Evolutionary conservation across 805 yeast genomes (phyloP).

Genomic region (Yarrowia alimentaria): DNA sequence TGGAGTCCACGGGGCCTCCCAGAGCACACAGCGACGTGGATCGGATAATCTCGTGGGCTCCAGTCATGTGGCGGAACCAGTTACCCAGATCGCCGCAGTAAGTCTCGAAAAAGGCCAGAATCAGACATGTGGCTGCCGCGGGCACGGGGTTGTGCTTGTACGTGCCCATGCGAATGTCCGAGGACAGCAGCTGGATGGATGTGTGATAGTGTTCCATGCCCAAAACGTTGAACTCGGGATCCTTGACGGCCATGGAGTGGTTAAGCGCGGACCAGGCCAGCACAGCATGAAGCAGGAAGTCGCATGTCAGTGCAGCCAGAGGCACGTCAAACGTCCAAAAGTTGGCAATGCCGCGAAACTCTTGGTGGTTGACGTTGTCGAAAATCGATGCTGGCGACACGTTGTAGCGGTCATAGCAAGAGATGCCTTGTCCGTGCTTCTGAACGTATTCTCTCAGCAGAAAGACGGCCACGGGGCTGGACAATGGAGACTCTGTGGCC

Average conservation of each 20-base stretch:
- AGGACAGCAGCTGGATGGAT: constrained; percentile 7
- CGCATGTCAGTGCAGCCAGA: constrained; percentile 9
- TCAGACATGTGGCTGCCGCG: constrained; percentile 19
- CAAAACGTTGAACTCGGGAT: constrained; percentile 1
- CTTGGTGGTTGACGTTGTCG: constrained; percentile 17
- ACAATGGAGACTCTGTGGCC: constrained; percentile 13
- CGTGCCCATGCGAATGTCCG: constrained; percentile 14
- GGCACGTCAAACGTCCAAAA: constrained; percentile 23
- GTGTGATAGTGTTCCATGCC: constrained; percentile 18
- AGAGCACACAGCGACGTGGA: not conserved
- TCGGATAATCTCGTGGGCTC: constrained; percentile 24
- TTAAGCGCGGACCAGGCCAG: constrained; percentile 16
- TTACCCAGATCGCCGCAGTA: constrained; percentile 25
- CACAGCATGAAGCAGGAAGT: constrained; percentile 5
- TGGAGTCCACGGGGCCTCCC: not conserved
- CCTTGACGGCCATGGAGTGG: constrained; percentile 1
- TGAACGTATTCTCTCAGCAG: constrained; percentile 8
- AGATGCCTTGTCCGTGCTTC: constrained; percentile 22
- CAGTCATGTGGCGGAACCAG: constrained; percentile 28
- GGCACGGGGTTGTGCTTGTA: constrained; percentile 24
- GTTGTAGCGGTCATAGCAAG: constrained; percentile 19
- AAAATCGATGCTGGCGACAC: constrained; percentile 12
- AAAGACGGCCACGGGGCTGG: constrained; percentile 7
- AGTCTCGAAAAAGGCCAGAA: constrained; percentile 28
- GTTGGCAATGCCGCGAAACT: constrained; percentile 7